phyloP scores from a whole-genome alignment of 2,329 filamentous ascomycete genomes.

The Ascochyta viciae-villosae region DNA sequence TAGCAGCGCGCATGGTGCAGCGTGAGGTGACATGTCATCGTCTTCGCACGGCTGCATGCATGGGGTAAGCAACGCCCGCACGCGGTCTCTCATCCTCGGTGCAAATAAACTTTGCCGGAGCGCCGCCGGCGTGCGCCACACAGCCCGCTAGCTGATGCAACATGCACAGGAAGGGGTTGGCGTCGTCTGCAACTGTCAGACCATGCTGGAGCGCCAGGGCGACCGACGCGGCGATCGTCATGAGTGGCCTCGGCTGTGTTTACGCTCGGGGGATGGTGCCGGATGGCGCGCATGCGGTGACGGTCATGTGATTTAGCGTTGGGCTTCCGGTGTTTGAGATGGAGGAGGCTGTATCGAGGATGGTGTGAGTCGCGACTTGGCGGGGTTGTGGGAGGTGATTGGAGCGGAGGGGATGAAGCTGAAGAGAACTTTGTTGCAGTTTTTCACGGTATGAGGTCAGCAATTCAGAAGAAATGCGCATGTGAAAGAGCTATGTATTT shows the following conservation, averaged over 20 bases:
- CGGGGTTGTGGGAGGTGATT: conserved; percentile 5
- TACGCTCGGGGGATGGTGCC: conserved; percentile 5
- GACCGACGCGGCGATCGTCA: conserved; percentile 1
- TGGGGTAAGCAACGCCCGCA: not conserved
- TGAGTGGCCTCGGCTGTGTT: conserved; percentile 8
- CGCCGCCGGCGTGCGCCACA: conserved; percentile 10
- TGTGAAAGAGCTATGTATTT: not conserved
- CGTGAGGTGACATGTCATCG: conserved; percentile 3
- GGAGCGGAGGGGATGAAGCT: conserved; percentile 15
- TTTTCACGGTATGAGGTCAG: conserved; percentile 6
- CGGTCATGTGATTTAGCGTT: conserved; percentile 21
- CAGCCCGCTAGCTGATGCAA: conserved; percentile 7
- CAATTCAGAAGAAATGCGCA: not conserved
- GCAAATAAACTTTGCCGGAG: conserved; percentile 19
- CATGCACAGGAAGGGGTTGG: not conserved
- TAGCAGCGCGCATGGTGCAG: no score
- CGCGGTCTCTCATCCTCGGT: conserved; percentile 10
- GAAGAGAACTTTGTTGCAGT: conserved; percentile 10
- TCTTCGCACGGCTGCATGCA: conserved; percentile 10
- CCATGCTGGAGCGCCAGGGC: conserved; percentile 12
- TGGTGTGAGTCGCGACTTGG: conserved; percentile 7
- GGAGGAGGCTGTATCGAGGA: not conserved
- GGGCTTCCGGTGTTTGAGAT: not conserved
- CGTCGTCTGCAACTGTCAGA: conserved; percentile 16
- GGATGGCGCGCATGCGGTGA: conserved; percentile 15